phyloP scores from a whole-genome alignment of 352 stramenopile genomes.

The Phytophthora uliginosa region DNA sequence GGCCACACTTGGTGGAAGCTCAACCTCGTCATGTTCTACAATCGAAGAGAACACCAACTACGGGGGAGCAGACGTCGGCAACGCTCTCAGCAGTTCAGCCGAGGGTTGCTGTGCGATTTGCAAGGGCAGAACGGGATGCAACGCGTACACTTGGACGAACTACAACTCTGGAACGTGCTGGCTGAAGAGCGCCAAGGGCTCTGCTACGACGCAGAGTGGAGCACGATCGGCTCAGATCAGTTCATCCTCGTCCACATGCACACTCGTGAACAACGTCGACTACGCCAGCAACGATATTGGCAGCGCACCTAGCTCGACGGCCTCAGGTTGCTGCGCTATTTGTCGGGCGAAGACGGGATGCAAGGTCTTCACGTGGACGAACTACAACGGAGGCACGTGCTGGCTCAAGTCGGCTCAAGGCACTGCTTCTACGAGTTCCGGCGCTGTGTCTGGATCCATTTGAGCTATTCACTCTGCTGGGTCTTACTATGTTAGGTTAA shows the following conservation, averaged over 20 bases:
- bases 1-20: constrained; percentile 22
- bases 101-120: constrained; percentile 42
- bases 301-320: constrained; percentile 32
- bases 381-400: constrained; percentile 63
- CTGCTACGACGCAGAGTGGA: constrained; percentile 13
- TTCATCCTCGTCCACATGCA: constrained; percentile 28
- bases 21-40: constrained; percentile 24
- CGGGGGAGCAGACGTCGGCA: constrained; percentile 36
- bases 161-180: constrained; percentile 64
- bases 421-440: constrained; percentile 14
- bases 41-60: constrained; percentile 50
- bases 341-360: constrained; percentile 43
- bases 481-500: neutral
- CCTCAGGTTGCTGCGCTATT: constrained; percentile 32
- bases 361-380: constrained; percentile 64
- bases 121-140: constrained; percentile 33
- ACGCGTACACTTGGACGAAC: constrained; percentile 62
- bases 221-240: constrained; percentile 26
- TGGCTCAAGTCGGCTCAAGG: constrained; percentile 56
- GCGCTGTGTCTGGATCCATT: constrained; percentile 40
- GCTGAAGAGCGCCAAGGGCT: constrained; percentile 58
- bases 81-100: constrained; percentile 11
- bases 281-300: constrained; percentile 47
- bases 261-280: constrained; percentile 42
- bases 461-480: constrained; percentile 2